Conservation (phyloP, 345 rosid species). For the Citrus inodora region DNA sequence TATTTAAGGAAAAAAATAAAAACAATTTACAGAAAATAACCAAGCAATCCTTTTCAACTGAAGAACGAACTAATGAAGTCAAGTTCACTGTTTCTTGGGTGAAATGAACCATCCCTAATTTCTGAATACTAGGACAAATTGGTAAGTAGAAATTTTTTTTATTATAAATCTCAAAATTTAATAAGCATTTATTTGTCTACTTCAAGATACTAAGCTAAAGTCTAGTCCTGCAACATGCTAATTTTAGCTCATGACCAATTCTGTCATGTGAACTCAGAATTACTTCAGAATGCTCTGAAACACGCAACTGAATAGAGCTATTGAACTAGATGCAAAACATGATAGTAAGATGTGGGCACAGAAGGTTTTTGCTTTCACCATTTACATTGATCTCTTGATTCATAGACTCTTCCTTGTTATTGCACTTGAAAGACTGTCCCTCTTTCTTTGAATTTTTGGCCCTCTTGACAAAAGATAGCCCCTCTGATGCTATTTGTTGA, state of each 20-base stretch:
- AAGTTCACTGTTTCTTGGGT: not conserved
- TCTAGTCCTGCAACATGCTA: not conserved
- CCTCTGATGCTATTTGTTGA: conserved; percentile 49
- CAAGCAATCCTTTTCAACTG: not conserved
- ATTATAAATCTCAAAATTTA: conserved; percentile 5
- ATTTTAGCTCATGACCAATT: not conserved
- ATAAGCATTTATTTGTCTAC: not conserved
- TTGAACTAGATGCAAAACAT: conserved; percentile 9
- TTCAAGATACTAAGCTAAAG: not conserved
- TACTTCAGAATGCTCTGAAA: conserved; percentile 1
- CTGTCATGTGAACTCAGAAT: not conserved
- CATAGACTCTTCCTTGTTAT: conserved; percentile 25
- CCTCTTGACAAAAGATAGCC: conserved; percentile 49
- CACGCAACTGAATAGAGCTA: conserved; percentile 9
- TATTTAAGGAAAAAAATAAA: not conserved
- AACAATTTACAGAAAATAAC: not conserved
- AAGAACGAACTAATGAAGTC: not conserved
- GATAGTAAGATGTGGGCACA: conserved; percentile 5
- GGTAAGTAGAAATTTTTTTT: not conserved
- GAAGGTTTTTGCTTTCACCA: conserved; percentile 36
- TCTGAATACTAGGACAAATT: not conserved
- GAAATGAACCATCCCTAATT: not conserved
- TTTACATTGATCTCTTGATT: conserved; percentile 27
- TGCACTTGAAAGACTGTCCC: conserved; percentile 23
- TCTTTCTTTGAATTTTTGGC: conserved; percentile 51